phyloP scores from a whole-genome alignment of 2,329 filamentous ascomycete species.

The Xylariomycetidae sp. region DNA sequence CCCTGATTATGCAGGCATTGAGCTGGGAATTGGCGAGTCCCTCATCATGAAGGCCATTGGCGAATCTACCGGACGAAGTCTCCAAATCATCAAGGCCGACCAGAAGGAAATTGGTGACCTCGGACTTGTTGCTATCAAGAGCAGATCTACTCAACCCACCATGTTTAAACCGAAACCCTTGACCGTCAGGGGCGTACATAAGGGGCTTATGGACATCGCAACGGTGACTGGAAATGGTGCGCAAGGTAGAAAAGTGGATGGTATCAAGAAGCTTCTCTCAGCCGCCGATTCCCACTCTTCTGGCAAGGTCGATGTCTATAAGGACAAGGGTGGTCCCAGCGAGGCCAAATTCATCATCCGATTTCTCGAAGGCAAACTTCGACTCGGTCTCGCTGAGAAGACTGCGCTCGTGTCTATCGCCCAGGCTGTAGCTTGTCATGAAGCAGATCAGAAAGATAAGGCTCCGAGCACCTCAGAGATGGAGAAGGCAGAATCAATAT shows the following conservation, averaged over 20 bases:
- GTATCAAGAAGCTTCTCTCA: conserved; percentile 94
- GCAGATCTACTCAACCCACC: conserved; percentile 87
- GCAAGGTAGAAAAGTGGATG: conserved; percentile 84
- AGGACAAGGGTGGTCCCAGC: conserved; percentile 89
- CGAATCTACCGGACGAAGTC: conserved; percentile 82
- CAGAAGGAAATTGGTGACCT: conserved; percentile 96
- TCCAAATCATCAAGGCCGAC: conserved; percentile 88
- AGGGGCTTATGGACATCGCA: conserved; percentile 83
- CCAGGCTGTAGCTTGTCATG: conserved; percentile 82
- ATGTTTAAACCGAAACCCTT: conserved; percentile 97
- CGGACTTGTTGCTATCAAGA: conserved; percentile 91
- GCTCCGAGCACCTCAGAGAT: conserved; percentile 70
- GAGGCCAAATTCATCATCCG: conserved; percentile 93
- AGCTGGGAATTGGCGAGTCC: conserved; percentile 96
- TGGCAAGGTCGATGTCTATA: conserved; percentile 81
- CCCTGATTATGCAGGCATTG: conserved; percentile 92
- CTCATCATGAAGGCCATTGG: conserved; percentile 98
- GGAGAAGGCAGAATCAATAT: conserved; percentile 74
- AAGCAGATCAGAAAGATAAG: conserved; percentile 66
- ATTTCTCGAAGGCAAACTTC: conserved; percentile 89
- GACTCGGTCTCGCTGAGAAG: conserved; percentile 86
- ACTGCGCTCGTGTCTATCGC: conserved; percentile 87
- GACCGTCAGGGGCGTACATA: conserved; percentile 80
- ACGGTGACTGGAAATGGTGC: conserved; percentile 81
- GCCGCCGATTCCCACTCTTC: conserved; percentile 71